Conservation (phyloP, 495 filamentous ascomycete species). For the Penicillium silybi region DNA sequence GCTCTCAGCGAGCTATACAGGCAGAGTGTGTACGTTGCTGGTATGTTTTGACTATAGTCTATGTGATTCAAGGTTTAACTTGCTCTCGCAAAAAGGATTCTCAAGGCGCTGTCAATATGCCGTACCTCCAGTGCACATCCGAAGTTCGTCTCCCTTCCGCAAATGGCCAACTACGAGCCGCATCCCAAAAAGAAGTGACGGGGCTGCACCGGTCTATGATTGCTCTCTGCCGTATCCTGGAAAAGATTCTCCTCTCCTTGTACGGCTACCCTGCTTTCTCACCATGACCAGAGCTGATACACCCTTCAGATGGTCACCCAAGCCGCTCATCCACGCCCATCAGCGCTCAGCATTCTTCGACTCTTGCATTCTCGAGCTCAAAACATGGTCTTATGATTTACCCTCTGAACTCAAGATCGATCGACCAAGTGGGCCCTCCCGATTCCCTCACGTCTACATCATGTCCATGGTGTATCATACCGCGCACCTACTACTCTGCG, state of each 20-base stretch:
- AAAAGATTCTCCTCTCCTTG: constrained; percentile 27
- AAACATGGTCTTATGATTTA: constrained; percentile 27
- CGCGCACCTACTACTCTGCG: constrained; percentile 19
- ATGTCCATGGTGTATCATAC: constrained; percentile 32
- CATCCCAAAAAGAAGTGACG: constrained; percentile 14
- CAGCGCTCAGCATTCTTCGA: constrained; percentile 24
- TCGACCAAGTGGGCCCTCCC: constrained; percentile 10
- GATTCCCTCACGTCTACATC: constrained; percentile 24
- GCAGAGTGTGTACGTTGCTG: constrained; percentile 28
- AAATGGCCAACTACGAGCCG: constrained; percentile 14
- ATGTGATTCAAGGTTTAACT: neutral
- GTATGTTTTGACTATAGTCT: constrained; percentile 7
- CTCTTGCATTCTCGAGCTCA: constrained; percentile 25
- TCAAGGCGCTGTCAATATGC: constrained; percentile 27
- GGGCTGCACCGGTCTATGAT: constrained; percentile 25
- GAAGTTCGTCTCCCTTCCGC: constrained; percentile 13
- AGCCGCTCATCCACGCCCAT: constrained; percentile 14
- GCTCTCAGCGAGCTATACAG: constrained; percentile 27
- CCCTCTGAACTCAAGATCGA: constrained; percentile 17
- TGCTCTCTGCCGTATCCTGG: constrained; percentile 24
- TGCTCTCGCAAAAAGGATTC: constrained; percentile 14
- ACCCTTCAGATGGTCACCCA: constrained; percentile 24
- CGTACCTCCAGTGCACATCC: constrained; percentile 14
- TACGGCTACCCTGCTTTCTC: neutral
- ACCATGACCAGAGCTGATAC: neutral